Evolutionary conservation across 495 filamentous ascomycete genomes (phyloP).

Genomic region (Chaetomidium leptoderma): DNA sequence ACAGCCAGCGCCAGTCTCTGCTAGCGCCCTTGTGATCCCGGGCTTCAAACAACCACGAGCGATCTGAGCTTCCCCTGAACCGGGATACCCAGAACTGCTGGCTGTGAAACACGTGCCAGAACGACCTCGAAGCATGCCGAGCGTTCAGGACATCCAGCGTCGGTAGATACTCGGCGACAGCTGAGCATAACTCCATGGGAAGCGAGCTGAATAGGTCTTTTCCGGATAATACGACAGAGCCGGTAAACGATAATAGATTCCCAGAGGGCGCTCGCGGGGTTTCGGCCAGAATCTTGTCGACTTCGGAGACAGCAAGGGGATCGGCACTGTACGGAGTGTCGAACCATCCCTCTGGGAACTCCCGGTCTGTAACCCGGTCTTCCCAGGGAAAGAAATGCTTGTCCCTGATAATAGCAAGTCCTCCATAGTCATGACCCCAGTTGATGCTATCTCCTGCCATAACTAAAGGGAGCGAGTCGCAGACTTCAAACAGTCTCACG

Average conservation of each 20-base stretch:
- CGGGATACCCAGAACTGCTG: slow-evolving; percentile 5
- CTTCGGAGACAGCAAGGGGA: background rate
- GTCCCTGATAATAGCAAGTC: background rate
- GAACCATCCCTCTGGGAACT: background rate
- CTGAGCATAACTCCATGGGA: background rate
- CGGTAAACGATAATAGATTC: background rate
- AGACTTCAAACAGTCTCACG: background rate
- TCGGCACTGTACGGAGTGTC: background rate
- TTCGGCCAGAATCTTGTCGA: background rate
- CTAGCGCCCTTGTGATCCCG: background rate
- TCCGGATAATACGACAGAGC: background rate
- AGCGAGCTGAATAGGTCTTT: background rate
- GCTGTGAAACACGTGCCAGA: background rate
- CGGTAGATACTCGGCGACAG: background rate
- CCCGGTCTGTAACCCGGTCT: background rate
- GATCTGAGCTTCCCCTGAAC: background rate
- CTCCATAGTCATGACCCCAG: slow-evolving; percentile 3
- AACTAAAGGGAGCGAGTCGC: background rate
- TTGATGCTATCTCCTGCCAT: background rate
- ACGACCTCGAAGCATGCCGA: background rate
- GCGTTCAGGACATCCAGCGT: background rate
- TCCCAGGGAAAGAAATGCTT: background rate
- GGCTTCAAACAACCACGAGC: background rate
- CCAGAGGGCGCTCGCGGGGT: background rate
- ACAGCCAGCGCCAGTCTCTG: background rate